phyloP scores from a whole-genome alignment of 2,329 filamentous ascomycete species.

The Phialophora expanda region DNA sequence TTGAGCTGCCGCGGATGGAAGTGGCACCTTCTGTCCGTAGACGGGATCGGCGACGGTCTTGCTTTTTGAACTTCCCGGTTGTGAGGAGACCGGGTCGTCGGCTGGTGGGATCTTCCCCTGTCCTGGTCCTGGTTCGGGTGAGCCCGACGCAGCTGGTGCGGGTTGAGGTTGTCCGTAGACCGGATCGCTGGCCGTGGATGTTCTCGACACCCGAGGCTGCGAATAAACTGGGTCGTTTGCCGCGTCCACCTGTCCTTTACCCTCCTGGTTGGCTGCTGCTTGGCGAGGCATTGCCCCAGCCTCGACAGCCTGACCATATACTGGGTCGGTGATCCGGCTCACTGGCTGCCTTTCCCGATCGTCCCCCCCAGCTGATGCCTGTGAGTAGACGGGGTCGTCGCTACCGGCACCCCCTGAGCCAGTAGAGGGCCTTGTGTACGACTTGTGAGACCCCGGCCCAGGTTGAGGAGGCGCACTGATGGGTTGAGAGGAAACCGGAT shows the following conservation, averaged over 20 bases:
- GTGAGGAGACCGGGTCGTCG: conserved; percentile 14
- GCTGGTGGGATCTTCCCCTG: background rate
- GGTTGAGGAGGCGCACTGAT: conserved; percentile 9
- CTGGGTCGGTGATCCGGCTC: conserved; percentile 24
- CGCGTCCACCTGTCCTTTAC: conserved; percentile 4
- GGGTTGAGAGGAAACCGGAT: conserved; percentile 22
- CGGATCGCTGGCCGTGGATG: conserved; percentile 50
- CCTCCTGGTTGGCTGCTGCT: background rate
- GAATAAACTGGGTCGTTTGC: conserved; percentile 20
- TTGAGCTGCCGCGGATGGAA: background rate
- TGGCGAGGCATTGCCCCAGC: background rate
- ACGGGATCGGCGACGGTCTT: conserved; percentile 1
- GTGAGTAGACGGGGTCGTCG: conserved; percentile 29
- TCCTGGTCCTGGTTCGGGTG: background rate
- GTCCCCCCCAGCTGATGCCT: conserved; percentile 9
- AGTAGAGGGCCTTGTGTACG: background rate
- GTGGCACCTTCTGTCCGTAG: background rate
- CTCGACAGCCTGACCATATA: conserved; percentile 21
- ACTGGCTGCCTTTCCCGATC: background rate
- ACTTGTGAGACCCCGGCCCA: background rate
- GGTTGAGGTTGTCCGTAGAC: conserved; percentile 8
- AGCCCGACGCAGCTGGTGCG: background rate
- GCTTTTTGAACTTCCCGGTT: background rate
- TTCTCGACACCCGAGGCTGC: conserved; percentile 11
- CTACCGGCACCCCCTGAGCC: background rate